Evolutionary conservation across 2,329 filamentous ascomycete species (phyloP), one percentile per base, ranked within the genome.

Genomic region (Gnomoniopsis smithogilvyi): DNA sequence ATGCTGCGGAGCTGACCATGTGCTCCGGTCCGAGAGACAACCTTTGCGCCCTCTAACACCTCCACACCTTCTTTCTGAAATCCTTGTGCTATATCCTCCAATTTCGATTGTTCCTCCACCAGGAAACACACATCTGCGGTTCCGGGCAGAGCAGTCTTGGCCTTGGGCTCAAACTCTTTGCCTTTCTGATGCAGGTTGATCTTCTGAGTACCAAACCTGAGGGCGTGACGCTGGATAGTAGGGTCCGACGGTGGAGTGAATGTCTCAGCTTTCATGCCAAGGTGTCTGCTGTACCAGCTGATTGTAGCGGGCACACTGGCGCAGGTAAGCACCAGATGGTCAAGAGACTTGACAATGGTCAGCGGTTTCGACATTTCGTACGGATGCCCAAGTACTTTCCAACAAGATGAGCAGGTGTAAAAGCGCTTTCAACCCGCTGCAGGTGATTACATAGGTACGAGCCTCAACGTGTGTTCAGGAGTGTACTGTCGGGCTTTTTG

Each of bases 281-380:
- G 76, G 58, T 79, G 72, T 3, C 73, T 73, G 1, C 76, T 77
- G 72, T 87, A 87, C 76, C 84, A 87, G 38, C 73, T 65, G 33
- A 80, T 73, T 0, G 81, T 84, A 11, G 71, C 71, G 6, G 74
- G 67, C 4, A 86, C 74, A 58, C 76, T 77, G 43, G 73, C 72
- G 61, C 83, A 83, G 1, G 84, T 87, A 19, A 87, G 74, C 61
- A 87, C 84, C 10, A 87, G 70, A 64, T 87, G 84, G 68, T 87
- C 84, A 15, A 87, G 73, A 10, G 81, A 78, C 53, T 72, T 76
- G 22, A 60, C 56, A 22, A 56, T 59, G 46, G 54, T 72, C 41
- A 68, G 63, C 22, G 71, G 71, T 14, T 63, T 67, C 24, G 71
- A 75, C 60, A 62, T 62, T 6, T 21, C 55, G 19, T 17, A 3